Evolutionary conservation across 169 alveolate species (phyloP).

Genomic region (Blepharisma undulans): DNA sequence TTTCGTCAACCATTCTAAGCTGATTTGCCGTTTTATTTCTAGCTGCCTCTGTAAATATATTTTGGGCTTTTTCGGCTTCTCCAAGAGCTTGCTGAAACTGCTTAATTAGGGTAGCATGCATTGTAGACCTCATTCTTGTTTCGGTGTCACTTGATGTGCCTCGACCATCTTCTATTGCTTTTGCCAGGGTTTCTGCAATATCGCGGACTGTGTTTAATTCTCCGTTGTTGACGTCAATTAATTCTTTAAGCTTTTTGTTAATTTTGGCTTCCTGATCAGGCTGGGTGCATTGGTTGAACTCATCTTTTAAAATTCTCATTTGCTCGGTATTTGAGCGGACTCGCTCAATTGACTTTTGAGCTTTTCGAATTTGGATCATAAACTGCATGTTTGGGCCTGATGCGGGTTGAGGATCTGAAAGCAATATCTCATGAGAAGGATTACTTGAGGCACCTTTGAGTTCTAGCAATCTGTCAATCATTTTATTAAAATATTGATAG

Average conservation of each 20-base stretch:
- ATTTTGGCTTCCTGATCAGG: conserved; percentile 25
- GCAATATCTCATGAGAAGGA: not conserved
- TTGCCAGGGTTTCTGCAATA: not conserved
- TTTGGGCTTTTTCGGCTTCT: conserved; percentile 26
- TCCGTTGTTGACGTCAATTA: conserved; percentile 3
- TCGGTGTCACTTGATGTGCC: not conserved
- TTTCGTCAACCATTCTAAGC: conserved; percentile 29
- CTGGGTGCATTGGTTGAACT: not conserved
- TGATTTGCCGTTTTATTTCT: conserved; percentile 35
- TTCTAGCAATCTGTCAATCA: conserved; percentile 9
- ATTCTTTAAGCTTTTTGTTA: not conserved
- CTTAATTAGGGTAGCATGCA: conserved; percentile 30
- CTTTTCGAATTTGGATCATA: not conserved
- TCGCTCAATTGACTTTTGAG: conserved; percentile 5
- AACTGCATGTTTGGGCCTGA: not conserved
- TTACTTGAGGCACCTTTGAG: not conserved
- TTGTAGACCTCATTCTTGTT: conserved; percentile 11
- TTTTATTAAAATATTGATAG: not conserved
- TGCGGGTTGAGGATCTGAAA: not conserved
- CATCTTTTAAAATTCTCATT: not conserved
- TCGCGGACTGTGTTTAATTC: conserved; percentile 15
- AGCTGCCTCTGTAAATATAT: not conserved
- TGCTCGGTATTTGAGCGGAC: conserved; percentile 20
- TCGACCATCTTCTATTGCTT: not conserved
- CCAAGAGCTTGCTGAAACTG: conserved; percentile 29